These are phyloP conservation scores for Polytrichum formosum DNA, from an alignment of 225 moss, liverwort and hornwort genomes.

Conservation along the genomic window DNA sequence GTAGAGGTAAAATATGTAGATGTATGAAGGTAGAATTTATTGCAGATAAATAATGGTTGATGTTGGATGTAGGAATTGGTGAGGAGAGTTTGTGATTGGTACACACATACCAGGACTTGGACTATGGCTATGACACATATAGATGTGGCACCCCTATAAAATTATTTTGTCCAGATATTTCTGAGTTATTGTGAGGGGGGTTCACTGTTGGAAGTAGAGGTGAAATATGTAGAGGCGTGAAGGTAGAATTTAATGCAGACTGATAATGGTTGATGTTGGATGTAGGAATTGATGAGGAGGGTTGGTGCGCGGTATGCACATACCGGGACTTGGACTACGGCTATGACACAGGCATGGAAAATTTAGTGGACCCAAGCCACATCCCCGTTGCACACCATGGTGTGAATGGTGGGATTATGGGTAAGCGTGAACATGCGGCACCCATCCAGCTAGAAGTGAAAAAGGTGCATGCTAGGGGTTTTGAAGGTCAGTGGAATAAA, in stretches of 20 bases:
- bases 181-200: too few species aligned
- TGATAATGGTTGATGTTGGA: background rate
- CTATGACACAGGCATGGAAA: constrained; percentile 86
- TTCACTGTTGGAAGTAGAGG: too few species aligned
- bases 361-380: constrained; percentile 78
- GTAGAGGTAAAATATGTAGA: too few species aligned
- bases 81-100: constrained; percentile 59
- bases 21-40: too few species aligned
- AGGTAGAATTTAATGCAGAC: too few species aligned
- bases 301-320: constrained; percentile 69
- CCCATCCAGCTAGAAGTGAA: constrained; percentile 64
- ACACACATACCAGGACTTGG: constrained; percentile 64
- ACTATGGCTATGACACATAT: constrained; percentile 60
- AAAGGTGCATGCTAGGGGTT: constrained; percentile 41
- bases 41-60: background rate
- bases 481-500: constrained; percentile 67
- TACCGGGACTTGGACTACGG: constrained; percentile 62
- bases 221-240: too few species aligned
- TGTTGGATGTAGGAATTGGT: constrained; percentile 38
- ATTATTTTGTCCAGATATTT: too few species aligned
- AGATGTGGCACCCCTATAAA: too few species aligned
- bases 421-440: constrained; percentile 59
- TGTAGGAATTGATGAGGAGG: constrained; percentile 65
- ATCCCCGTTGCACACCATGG: constrained; percentile 79
- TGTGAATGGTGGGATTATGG: constrained; percentile 86